Conservation (phyloP, 2,329 filamentous ascomycete species). For the Aspergillus melleus region DNA sequence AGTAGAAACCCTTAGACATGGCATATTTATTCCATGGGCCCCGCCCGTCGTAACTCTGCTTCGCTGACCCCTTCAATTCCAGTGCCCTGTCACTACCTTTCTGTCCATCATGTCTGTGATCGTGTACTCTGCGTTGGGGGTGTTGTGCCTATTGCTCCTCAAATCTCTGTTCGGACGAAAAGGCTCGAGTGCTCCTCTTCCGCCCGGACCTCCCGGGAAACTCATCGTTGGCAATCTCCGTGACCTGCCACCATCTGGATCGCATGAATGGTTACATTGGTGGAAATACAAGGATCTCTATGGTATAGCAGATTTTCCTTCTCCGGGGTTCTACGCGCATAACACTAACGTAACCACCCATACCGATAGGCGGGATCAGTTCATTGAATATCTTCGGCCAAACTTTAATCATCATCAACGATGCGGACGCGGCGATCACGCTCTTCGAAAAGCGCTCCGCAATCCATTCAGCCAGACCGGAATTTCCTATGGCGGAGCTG, state of each 20-base stretch:
- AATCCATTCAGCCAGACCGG: conserved; percentile 18
- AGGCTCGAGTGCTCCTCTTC: conserved; percentile 27
- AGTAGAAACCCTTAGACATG: neutral
- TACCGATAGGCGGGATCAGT: conserved; percentile 27
- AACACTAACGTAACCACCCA: neutral
- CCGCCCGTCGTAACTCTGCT: neutral
- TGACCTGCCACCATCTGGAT: conserved; percentile 44
- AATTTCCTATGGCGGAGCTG: neutral
- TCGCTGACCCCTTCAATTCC: neutral
- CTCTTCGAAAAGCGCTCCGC: conserved; percentile 31
- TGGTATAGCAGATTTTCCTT: conserved; percentile 14
- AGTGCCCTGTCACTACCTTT: neutral
- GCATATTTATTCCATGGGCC: neutral
- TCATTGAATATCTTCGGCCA: conserved; percentile 34
- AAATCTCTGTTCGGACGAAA: neutral
- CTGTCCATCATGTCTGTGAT: neutral
- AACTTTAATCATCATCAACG: conserved; percentile 34
- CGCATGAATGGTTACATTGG: conserved; percentile 42
- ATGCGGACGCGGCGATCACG: conserved; percentile 26
- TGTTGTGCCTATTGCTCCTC: neutral
- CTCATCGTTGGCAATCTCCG: conserved; percentile 51
- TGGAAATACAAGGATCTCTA: conserved; percentile 41
- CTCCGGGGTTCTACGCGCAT: neutral
- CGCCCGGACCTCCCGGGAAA: conserved; percentile 50
- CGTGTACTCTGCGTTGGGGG: neutral